These are phyloP conservation scores for Physaria fendleri DNA, from an alignment of 345 rosid species.

Conservation along the genomic window DNA sequence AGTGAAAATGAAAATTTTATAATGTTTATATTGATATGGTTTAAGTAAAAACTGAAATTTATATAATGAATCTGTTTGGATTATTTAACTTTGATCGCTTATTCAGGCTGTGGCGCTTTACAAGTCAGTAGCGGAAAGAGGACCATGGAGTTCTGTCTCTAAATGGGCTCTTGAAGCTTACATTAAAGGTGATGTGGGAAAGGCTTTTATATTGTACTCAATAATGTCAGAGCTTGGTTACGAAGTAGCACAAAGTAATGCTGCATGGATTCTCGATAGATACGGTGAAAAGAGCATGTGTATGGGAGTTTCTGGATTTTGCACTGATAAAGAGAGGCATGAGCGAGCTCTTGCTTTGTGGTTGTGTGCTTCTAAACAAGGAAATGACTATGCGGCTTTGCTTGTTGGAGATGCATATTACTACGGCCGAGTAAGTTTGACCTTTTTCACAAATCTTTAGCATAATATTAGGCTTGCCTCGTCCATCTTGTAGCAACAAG, in stretches of 20 bases:
- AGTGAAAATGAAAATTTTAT: too few species aligned
- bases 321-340: slow-evolving; percentile 70
- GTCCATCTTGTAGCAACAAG: too few species aligned
- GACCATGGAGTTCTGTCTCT: slow-evolving; percentile 92
- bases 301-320: slow-evolving; percentile 77
- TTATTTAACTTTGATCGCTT: neutral
- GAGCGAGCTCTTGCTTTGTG: slow-evolving; percentile 80
- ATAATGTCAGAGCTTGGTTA: slow-evolving; percentile 97
- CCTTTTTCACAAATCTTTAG: too few species aligned
- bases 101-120: slow-evolving; percentile 68
- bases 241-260: slow-evolving; percentile 92
- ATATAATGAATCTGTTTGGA: neutral
- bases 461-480: too few species aligned
- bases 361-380: slow-evolving; percentile 98
- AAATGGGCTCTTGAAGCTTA: slow-evolving; percentile 95
- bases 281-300: slow-evolving; percentile 88
- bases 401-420: slow-evolving; percentile 92
- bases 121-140: slow-evolving; percentile 87
- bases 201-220: slow-evolving; percentile 76
- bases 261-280: slow-evolving; percentile 94
- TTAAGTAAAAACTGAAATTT: neutral
- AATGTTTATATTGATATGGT: slow-evolving; percentile 24
- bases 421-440: slow-evolving; percentile 66
- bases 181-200: slow-evolving; percentile 79
- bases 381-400: slow-evolving; percentile 91